Evolutionary conservation across 495 filamentous ascomycete species (phyloP).

Genomic region (Haplographium delicatum): DNA sequence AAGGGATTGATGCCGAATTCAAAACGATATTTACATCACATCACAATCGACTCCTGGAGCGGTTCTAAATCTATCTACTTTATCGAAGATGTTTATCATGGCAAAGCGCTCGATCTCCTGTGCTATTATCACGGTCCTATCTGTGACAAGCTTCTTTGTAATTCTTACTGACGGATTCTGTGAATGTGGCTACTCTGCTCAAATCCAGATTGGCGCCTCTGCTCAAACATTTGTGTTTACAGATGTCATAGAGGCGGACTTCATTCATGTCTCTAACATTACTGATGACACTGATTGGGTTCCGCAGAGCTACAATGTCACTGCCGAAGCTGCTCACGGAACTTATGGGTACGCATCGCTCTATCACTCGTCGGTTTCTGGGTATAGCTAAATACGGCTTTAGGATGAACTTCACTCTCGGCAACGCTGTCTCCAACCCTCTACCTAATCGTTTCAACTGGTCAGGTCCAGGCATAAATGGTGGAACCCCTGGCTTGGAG

Average conservation of each 20-base stretch:
- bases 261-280: constrained; percentile 49
- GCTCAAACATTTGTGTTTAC: constrained; percentile 51
- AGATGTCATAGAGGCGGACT: constrained; percentile 64
- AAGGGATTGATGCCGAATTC: too few species aligned
- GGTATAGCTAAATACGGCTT: not conserved
- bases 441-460: constrained; percentile 32
- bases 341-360: constrained; percentile 54
- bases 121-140: constrained; percentile 8
- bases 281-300: constrained; percentile 51
- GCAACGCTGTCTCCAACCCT: constrained; percentile 52
- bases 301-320: constrained; percentile 59
- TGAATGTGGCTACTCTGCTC: constrained; percentile 62
- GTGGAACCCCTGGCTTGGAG: constrained; percentile 51
- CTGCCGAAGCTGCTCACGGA: constrained; percentile 45
- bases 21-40: too few species aligned
- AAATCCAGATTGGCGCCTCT: constrained; percentile 35
- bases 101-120: not conserved
- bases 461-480: constrained; percentile 35
- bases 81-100: too few species aligned
- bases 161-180: constrained; percentile 30
- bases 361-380: not conserved
- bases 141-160: not conserved
- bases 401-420: constrained; percentile 36
- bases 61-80: too few species aligned
- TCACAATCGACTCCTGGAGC: not conserved